Conservation (phyloP, 2,329 filamentous ascomycete genomes). For the Claviceps pazoutovae region DNA sequence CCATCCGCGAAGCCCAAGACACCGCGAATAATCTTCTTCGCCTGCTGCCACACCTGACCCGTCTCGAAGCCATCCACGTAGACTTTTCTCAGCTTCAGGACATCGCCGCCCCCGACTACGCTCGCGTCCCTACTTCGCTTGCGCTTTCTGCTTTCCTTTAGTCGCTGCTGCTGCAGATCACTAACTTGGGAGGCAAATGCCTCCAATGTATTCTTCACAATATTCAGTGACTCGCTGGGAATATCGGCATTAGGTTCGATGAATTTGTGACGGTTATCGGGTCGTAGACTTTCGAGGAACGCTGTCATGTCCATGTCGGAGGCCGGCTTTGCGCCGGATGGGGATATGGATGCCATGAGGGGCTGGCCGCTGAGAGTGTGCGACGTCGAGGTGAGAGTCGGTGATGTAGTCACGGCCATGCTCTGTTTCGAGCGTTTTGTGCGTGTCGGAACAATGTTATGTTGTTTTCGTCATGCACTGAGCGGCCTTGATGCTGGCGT, state of each 20-base stretch:
- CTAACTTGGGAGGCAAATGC: constrained; percentile 60
- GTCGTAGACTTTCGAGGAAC: constrained; percentile 42
- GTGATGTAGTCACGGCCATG: constrained; percentile 32
- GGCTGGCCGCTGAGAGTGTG: constrained; percentile 45
- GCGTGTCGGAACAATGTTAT: neutral
- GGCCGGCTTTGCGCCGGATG: constrained; percentile 20
- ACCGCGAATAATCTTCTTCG: constrained; percentile 60
- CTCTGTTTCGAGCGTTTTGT: constrained; percentile 7
- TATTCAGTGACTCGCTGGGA: constrained; percentile 53
- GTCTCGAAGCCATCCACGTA: constrained; percentile 79
- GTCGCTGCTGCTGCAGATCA: constrained; percentile 54
- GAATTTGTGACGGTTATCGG: constrained; percentile 55
- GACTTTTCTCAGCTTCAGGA: constrained; percentile 67
- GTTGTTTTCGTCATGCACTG: too few relatives aligned
- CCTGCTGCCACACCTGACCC: constrained; percentile 89
- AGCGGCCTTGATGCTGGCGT: neutral
- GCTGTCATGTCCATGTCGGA: constrained; percentile 27
- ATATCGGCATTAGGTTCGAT: constrained; percentile 58
- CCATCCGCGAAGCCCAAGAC: constrained; percentile 35
- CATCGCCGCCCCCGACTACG: constrained; percentile 25
- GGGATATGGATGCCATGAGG: constrained; percentile 25
- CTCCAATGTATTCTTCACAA: constrained; percentile 72
- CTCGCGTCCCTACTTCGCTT: constrained; percentile 46
- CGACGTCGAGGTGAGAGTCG: constrained; percentile 49
- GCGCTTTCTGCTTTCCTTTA: constrained; percentile 62